Evolutionary conservation across 257 asterid genomes (phyloP), one percentile per base, ranked within the genome.

Genomic region (Nicotiana sylvestris): DNA sequence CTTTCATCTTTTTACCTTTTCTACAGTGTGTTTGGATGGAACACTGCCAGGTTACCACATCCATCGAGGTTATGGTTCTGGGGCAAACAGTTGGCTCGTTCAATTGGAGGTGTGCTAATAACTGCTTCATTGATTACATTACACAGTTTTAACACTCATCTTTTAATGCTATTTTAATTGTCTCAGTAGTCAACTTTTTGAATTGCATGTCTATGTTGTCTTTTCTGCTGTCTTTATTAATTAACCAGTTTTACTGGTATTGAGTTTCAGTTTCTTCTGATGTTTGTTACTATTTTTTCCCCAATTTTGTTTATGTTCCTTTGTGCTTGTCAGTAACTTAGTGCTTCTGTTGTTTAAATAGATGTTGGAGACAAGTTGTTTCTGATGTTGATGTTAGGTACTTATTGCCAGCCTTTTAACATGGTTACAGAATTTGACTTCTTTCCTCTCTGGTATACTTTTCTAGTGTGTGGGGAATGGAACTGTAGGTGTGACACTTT

Each of bases 11-110:
- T 33, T 78, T 37, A 78, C 35, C 9, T 35, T 84, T 46, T 89
- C 76, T 84, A 81, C 94, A 96, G 99, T 94, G 30, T 96, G 99
- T 85, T 86, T 96, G 90, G 99, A 96, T 80, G 99, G 99, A 83
- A 88, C 98, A 27, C 29, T 86, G 83, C 98, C 98, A 53, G 99
- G 95, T 85, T 96, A 96, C 88, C 98, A 96, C 92, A 67, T 94
- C 87, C 92, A 94, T 83, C 91, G 89, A 0, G 98, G 99, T 78
- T 91, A 80, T 74, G 98, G 98, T 21, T 83, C 91, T 0, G 98
- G 98, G 70, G 93, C 90, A 55, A 89, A 93, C 84, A 96, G 98
- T 89, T 96, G 99, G 99, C 98, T 96, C 81, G 76, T 96, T 84
- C 91, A 93, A 83, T 87, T 96, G 85, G 98, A 96, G 99, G 99